Conservation (phyloP, 2,329 filamentous ascomycete genomes). For the Coniella lustricola region DNA sequence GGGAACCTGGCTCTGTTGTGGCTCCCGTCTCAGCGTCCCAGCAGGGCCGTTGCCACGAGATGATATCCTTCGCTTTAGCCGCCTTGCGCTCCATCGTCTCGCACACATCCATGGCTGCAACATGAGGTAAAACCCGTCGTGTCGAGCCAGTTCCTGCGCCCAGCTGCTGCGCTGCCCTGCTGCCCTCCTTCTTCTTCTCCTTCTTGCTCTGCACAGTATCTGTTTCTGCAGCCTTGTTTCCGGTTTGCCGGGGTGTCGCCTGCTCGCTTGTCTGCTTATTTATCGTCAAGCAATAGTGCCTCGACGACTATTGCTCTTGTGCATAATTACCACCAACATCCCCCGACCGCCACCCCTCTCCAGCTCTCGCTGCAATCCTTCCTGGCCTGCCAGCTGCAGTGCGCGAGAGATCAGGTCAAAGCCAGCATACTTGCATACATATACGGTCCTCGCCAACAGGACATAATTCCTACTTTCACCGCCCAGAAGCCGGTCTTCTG, state of each 20-base stretch:
- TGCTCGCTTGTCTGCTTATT: no score
- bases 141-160: neutral
- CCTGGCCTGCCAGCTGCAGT: neutral
- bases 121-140: neutral
- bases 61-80: neutral
- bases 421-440: slow-evolving; percentile 10
- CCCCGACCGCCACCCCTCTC: neutral
- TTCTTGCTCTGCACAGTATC: neutral
- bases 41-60: neutral
- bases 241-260: neutral
- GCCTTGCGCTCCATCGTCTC: neutral
- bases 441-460: neutral
- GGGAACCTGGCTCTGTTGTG: neutral
- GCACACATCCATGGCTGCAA: neutral
- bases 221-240: neutral
- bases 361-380: neutral
- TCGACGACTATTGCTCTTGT: slow-evolving; percentile 1
- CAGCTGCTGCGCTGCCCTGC: neutral
- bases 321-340: slow-evolving; percentile 6
- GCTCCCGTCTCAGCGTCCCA: neutral
- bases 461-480: slow-evolving; percentile 11
- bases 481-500: slow-evolving; percentile 17
- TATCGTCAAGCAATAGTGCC: neutral
- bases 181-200: neutral
- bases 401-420: neutral